Base-by-base conservation (phyloP, 257 asterid genomes). In the Nicotiana noctiflora region DNA sequence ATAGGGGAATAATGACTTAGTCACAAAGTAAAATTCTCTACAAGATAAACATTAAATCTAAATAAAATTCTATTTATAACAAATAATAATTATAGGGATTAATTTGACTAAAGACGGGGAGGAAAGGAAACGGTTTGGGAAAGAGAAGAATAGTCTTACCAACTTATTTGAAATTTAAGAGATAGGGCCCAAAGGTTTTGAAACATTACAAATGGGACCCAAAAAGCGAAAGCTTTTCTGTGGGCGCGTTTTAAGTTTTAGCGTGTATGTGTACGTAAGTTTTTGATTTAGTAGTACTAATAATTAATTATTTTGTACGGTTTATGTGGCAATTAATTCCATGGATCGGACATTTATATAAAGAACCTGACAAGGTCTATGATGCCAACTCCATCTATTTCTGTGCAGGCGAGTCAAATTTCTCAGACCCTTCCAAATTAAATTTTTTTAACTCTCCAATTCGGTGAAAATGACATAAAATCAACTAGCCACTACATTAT, bases 401-500 rank as follows among this genome's bases (percentile, higher is more conserved):
- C 66, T 88, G 87, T 82, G 82, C 85, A 82, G 90, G 86, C 90
- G 88, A 88, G 96, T 90, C 96, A 90, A 93, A 84, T 59, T 80
- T 77, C 86, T 83, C 84, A 52, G 82, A 79, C 14, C 29, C 31
- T 83, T 27, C 75, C 81, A 84, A 81, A 51, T 80, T 67, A 76
- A 85, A 14, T 27, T 27, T 52, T 83, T 85, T 80, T 80, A 84
- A 76, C 81, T 83, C 87, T 77, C 29, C 10, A 37, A 7, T 84
- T 88, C 87, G 66, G 72, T 86, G 92, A 89, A 77, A 83, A 84
- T 8, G 90, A 89, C 91, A n/a, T 84, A 46, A 44, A 76, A 81
- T 76, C 83, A 77, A 83, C 64, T 74, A 25, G 75, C 19, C 78
- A 70, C 75, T 14, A 14, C 55, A 57, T 53, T 76, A 64, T 44